Evolutionary conservation across 2,329 filamentous ascomycete species (phyloP), one percentile per base, ranked within the genome.

Genomic region (Lasiodiplodia citricola): DNA sequence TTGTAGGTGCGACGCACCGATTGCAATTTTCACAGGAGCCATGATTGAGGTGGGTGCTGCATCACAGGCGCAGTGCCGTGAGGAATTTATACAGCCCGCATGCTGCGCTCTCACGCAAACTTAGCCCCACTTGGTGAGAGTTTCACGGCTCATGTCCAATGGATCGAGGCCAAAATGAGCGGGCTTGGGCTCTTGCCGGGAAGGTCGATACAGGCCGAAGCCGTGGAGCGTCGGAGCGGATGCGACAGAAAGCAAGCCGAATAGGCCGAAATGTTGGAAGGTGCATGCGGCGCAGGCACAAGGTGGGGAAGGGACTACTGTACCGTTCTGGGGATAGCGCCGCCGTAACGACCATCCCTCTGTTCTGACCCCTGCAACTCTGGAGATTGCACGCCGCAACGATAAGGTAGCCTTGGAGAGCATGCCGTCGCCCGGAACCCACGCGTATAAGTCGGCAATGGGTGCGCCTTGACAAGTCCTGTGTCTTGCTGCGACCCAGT

Each of bases 21-120:
- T 66, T 31, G 63, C 63, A 5, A 66, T 66, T 51, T 66, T 66
- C 35, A 66, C 51, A 4, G 63, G 63, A 10, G 28, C 28, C 60
- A 64, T 64, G 31, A 16, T 25, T 28, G 35, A 2, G 35, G 37
- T 16, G 18, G 21, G 23, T 35, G 28, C 28, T 55, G 25, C 25
- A 35, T 55, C 16, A n/a, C 28, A 18, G 18, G 18, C n/a, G 8
- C 7, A n/a, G 44, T 11, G 31, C 31, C n/a, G n/a, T 11, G 16
- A 4, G 44, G 44, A 25, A n/a, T 64, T 51, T 52, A 52, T 64
- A 64, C 18, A 2, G 41, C 25, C 18, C 7, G 14, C 13, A 11
- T 51, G 6, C 21, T 38, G 58, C 35, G 41, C 25, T 31, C 41
- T 11, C 38, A 21, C 25, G 35, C 54, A 16, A 16, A 16, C 5